Conservation (phyloP, 305 asterid species). For the Fraxinus sp. region DNA sequence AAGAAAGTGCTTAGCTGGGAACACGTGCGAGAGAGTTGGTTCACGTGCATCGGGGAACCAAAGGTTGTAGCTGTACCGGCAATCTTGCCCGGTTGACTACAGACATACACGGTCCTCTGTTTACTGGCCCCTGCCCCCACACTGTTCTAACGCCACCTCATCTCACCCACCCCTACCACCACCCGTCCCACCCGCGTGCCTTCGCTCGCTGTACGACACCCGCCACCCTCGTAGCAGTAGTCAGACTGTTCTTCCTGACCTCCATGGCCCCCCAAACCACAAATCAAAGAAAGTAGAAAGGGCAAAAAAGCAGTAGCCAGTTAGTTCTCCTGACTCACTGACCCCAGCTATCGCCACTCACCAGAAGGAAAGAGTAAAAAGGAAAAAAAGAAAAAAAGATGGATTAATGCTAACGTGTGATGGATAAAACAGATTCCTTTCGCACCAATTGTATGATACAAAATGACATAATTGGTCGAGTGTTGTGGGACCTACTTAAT, state of each 20-base stretch:
- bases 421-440: slow-evolving; percentile 27
- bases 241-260: slow-evolving; percentile 1
- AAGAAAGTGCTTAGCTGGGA: not conserved
- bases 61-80: slow-evolving; percentile 9
- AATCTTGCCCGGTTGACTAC: slow-evolving; percentile 14
- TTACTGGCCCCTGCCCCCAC: not conserved
- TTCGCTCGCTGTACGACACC: not conserved
- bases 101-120: not conserved
- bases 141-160: no score
- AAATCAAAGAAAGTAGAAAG: not conserved
- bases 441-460: slow-evolving; percentile 33
- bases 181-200: not conserved
- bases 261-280: not conserved
- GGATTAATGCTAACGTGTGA: slow-evolving; percentile 23
- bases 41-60: slow-evolving; percentile 10
- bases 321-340: slow-evolving; percentile 4
- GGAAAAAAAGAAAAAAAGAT: not conserved
- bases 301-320: not conserved
- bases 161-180: not conserved
- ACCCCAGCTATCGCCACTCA: not conserved
- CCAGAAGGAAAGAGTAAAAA: not conserved
- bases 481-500: slow-evolving; percentile 42
- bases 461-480: slow-evolving; percentile 27
- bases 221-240: not conserved
- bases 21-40: not conserved